phyloP scores from a whole-genome alignment of 257 asterid species.

The Solanum corneliomulleri region DNA sequence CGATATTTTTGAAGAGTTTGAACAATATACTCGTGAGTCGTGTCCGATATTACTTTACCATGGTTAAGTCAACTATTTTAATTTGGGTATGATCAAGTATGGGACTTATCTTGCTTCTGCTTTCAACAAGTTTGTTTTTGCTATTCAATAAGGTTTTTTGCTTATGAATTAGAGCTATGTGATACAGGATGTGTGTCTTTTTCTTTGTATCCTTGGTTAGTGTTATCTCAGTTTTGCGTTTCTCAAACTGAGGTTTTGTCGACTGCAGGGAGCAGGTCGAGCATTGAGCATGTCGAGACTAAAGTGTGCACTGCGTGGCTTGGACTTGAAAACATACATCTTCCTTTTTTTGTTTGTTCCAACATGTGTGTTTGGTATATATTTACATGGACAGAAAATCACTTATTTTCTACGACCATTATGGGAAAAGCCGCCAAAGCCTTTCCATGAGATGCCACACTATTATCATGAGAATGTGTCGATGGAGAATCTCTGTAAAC shows the following conservation, averaged over 20 bases:
- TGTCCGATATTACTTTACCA: not conserved
- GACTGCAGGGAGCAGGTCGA: slow-evolving; percentile 42
- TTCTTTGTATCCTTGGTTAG: not conserved
- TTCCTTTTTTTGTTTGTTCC: slow-evolving; percentile 52
- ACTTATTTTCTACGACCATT: slow-evolving; percentile 68
- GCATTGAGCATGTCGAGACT: slow-evolving; percentile 46
- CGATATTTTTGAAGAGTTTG: not conserved
- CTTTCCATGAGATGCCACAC: slow-evolving; percentile 71
- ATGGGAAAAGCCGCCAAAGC: slow-evolving; percentile 78
- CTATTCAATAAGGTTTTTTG: not conserved
- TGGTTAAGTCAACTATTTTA: not conserved
- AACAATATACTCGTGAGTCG: too few relatives aligned
- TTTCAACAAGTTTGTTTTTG: not conserved
- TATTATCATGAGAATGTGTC: slow-evolving; percentile 71
- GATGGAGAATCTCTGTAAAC: slow-evolving; percentile 64
- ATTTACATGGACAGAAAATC: slow-evolving; percentile 72
- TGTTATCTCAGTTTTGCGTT: not conserved
- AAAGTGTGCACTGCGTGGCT: slow-evolving; percentile 47
- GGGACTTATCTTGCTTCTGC: not conserved
- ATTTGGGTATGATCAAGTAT: not conserved
- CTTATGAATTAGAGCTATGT: not conserved
- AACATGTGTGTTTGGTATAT: slow-evolving; percentile 32
- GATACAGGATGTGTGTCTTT: not conserved
- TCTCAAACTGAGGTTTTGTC: not conserved
- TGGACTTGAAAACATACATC: slow-evolving; percentile 45